Conservation (phyloP, 2,329 filamentous ascomycete species). For the Dothidotthia symphoricarpi region DNA sequence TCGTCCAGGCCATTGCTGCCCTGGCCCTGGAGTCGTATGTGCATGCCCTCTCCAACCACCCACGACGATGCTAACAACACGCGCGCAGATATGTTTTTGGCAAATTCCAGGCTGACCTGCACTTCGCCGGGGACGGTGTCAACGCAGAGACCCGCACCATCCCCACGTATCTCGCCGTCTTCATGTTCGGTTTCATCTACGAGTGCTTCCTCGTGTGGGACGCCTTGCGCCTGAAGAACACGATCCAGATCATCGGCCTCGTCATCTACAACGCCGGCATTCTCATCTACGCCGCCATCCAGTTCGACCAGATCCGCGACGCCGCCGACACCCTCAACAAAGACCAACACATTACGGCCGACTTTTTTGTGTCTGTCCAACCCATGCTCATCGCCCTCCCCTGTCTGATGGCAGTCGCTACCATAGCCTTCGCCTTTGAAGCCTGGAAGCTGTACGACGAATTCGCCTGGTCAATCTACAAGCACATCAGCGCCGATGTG, state of each 20-base stretch:
- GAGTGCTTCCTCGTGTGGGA: conserved; percentile 88
- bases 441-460: conserved; percentile 97
- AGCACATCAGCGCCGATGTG: conserved; percentile 96
- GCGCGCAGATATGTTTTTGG: conserved; percentile 77
- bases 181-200: conserved; percentile 97
- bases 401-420: conserved; percentile 74
- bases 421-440: conserved; percentile 69
- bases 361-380: conserved; percentile 68
- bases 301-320: conserved; percentile 83
- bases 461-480: conserved; percentile 99
- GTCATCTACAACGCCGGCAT: conserved; percentile 90
- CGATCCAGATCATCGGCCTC: conserved; percentile 94
- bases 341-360: conserved; percentile 46
- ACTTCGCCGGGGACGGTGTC: conserved; percentile 41
- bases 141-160: conserved; percentile 62
- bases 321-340: conserved; percentile 60
- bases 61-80: conserved; percentile 8
- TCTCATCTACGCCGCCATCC: conserved; percentile 87
- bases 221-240: conserved; percentile 91
- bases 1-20: conserved; percentile 75
- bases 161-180: conserved; percentile 90
- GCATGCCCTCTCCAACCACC: background rate
- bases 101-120: conserved; percentile 68
- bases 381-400: conserved; percentile 85
- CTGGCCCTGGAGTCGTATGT: conserved; percentile 83